Evolutionary conservation across 2,329 filamentous ascomycete genomes (phyloP), one percentile per base, ranked within the genome.

Genomic region (Aspergillus sp.): DNA sequence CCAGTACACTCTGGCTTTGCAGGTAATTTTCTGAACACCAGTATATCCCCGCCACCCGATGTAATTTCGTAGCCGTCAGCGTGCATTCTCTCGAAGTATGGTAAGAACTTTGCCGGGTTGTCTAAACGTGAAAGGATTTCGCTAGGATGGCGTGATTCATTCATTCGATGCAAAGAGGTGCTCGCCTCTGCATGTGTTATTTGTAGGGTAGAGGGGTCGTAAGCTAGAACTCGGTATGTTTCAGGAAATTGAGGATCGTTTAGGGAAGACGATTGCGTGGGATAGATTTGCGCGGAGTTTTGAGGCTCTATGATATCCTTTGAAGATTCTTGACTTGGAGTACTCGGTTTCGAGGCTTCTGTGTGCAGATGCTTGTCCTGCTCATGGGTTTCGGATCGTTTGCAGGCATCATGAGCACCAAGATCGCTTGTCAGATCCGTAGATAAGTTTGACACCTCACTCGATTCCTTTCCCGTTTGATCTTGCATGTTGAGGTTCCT

Each of bases 21-120:
- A 31, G 50, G 50, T 3, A 56, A 45, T n/a, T 69, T 73, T 50
- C 63, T 70, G 57, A 79, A 78, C 7, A 78, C 70, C 42, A 79
- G 69, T n/a, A 78, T 71, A 59, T 80, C 71, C 10, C 72, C 73
- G 14, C 73, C 73, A 1, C 78, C 78, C 5, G 74, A 76, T 11
- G 75, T 72, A 42, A 81, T 74, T 16, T 78, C 75, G 54, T 78
- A 80, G 3, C 78, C 78, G 42, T 76, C 71, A 26, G 65, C 55
- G 54, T 75, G 67, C 68, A 80, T 72, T 29, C 68, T 60, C 5
- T 68, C 67, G 42, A 80, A 77, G 56, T 77, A 73, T 3, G 73
- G 73, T 2, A 80, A 62, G 50, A 80, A 80, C 39, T 74, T 75
- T n/a, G 73, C 73, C 3, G 77, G 74, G 26, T 75, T 72, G 36